A percentile compares a stretch with the other conserved stretches of the same genome.
phyloP scores from a whole-genome alignment of 2,329 filamentous ascomycete genomes.

The Chrysoporthe puriensis region DNA sequence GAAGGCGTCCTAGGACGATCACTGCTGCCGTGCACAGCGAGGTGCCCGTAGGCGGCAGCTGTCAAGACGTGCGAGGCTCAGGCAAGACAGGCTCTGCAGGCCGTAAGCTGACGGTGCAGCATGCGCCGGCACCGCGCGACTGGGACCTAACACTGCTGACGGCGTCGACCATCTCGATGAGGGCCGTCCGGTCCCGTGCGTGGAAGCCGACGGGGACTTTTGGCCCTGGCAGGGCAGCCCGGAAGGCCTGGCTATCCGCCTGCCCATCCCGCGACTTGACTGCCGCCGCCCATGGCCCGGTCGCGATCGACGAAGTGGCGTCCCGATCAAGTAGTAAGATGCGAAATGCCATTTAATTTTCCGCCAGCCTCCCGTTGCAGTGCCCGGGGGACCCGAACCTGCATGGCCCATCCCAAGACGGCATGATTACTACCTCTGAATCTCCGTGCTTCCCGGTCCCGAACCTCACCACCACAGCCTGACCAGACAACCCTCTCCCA shows the following conservation, averaged over 20 bases:
- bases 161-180: background rate
- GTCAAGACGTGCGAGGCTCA: too few species aligned
- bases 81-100: background rate
- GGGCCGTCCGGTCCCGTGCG: background rate
- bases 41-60: too few species aligned
- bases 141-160: background rate
- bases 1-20: too few species aligned
- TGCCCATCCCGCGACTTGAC: background rate
- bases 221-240: background rate
- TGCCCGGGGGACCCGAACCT: background rate
- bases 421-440: background rate
- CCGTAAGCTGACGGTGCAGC: slow-evolving; percentile 10
- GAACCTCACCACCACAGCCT: background rate
- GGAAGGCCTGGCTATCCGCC: background rate
- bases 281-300: background rate
- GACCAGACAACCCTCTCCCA: background rate
- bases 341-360: background rate
- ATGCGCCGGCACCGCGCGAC: background rate
- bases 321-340: background rate
- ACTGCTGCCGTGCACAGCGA: too few species aligned
- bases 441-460: background rate
- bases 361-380: background rate
- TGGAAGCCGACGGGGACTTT: background rate
- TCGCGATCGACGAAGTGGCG: background rate
- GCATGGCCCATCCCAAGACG: too few species aligned